These are phyloP conservation scores for Monosporozyma aerobia DNA, from an alignment of 805 yeast genomes.

Conservation along the genomic window DNA sequence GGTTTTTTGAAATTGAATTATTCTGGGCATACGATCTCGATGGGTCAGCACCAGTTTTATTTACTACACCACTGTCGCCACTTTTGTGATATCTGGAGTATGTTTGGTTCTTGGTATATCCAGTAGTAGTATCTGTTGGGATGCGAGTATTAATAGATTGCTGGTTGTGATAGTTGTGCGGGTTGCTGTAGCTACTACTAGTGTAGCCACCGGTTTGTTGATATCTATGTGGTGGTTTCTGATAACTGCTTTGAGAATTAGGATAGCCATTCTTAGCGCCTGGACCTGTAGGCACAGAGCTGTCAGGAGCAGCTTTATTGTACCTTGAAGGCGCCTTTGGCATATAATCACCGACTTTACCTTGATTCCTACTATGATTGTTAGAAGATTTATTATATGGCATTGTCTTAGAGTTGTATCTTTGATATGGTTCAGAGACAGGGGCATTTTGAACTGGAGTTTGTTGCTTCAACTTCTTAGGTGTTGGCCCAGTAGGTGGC, in stretches of 20 bases:
- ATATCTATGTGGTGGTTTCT: background rate
- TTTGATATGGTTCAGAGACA: background rate
- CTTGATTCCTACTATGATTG: background rate
- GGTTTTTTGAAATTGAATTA: background rate
- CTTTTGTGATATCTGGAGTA: background rate
- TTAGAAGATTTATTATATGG: background rate
- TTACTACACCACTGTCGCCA: background rate
- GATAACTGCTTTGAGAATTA: background rate
- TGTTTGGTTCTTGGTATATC: background rate
- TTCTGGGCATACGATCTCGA: background rate
- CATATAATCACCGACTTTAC: background rate
- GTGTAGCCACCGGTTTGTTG: background rate
- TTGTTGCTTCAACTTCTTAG: background rate
- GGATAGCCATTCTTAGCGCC: background rate
- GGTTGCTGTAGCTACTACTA: background rate
- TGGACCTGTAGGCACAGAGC: background rate
- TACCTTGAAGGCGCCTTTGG: background rate
- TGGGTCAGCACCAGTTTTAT: background rate
- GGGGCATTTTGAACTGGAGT: background rate
- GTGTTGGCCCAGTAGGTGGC: slow-evolving; percentile 5
- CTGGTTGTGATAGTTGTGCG: background rate
- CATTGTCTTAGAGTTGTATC: background rate
- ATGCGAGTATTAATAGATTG: background rate
- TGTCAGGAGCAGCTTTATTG: background rate
- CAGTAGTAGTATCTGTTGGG: background rate